These are phyloP conservation scores for Fusarium armeniacum DNA, from an alignment of 2,329 filamentous ascomycete species.

Conservation along the genomic window DNA sequence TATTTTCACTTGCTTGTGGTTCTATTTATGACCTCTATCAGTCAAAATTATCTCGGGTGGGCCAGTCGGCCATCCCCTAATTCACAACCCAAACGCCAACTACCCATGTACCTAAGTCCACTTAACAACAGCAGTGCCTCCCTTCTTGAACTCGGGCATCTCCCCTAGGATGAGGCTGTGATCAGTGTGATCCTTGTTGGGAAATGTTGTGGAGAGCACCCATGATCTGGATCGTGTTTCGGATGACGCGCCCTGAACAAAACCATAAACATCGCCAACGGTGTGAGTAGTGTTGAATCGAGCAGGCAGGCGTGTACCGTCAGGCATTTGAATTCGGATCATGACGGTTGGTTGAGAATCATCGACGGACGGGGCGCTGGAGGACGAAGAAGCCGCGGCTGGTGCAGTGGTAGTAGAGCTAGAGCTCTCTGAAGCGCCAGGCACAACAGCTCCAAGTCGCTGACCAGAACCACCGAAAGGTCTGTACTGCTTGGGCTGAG, in stretches of 20 bases:
- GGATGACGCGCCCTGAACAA: slow-evolving; percentile 75
- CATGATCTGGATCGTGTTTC: slow-evolving; percentile 71
- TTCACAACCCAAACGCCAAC: slow-evolving; percentile 42
- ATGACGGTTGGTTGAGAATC: slow-evolving; percentile 75
- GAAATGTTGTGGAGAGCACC: slow-evolving; percentile 86
- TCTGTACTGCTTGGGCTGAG: slow-evolving; percentile 80
- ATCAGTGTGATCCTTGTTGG: slow-evolving; percentile 83
- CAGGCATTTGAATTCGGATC: slow-evolving; percentile 82
- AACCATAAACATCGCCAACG: slow-evolving; percentile 81
- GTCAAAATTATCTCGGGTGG: slow-evolving; percentile 20
- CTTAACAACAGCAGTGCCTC: slow-evolving; percentile 75
- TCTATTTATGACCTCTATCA: slow-evolving; percentile 35
- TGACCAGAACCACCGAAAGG: slow-evolving; percentile 81
- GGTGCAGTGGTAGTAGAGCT: slow-evolving; percentile 34
- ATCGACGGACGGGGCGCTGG: slow-evolving; percentile 65
- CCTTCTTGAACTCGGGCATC: slow-evolving; percentile 74
- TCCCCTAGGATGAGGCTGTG: slow-evolving; percentile 71
- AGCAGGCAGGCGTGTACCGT: slow-evolving; percentile 81
- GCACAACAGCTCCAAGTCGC: slow-evolving; percentile 82
- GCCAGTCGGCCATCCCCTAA: slow-evolving; percentile 13
- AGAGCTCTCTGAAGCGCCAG: slow-evolving; percentile 62
- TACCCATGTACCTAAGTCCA: slow-evolving; percentile 55
- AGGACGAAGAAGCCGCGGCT: slow-evolving; percentile 54
- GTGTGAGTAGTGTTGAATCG: slow-evolving; percentile 87
- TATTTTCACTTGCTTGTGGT: slow-evolving; percentile 10